phyloP scores from a whole-genome alignment of 192 early-diverging fungal species.

The Irineochytrium annulatum region DNA sequence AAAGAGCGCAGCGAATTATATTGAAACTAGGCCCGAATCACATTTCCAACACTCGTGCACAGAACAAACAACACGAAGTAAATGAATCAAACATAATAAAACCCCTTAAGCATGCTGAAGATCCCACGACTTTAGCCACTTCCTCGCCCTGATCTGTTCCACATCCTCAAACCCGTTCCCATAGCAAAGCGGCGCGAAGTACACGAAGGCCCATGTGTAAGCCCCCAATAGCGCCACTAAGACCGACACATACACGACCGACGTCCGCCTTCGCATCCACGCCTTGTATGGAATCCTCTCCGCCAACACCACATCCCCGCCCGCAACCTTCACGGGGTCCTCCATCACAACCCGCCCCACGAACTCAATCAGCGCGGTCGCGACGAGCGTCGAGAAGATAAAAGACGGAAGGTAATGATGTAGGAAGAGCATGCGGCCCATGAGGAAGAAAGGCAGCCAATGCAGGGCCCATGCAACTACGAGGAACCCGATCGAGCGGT shows the following conservation, averaged over 20 bases:
- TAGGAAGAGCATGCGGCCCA: slow-evolving; percentile 88
- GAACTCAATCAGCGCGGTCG: slow-evolving; percentile 75
- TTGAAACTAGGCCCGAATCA: no score
- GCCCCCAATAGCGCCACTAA: slow-evolving; percentile 39
- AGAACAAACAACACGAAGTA: no score
- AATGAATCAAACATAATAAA: no score
- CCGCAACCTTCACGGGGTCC: slow-evolving; percentile 4
- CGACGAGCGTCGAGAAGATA: slow-evolving; percentile 73
- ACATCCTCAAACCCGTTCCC: slow-evolving; percentile 65
- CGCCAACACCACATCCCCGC: slow-evolving; percentile 11
- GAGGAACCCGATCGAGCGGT: slow-evolving; percentile 68
- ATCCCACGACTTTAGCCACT: slow-evolving; percentile 80
- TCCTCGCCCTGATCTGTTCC: slow-evolving; percentile 55
- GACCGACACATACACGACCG: slow-evolving; percentile 32
- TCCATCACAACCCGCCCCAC: slow-evolving; percentile 35
- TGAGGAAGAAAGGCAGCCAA: slow-evolving; percentile 87
- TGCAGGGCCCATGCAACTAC: slow-evolving; percentile 81
- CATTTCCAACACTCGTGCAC: no score
- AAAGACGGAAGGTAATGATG: slow-evolving; percentile 93
- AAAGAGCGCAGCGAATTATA: no score
- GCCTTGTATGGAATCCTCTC: slow-evolving; percentile 15
- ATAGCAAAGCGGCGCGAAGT: slow-evolving; percentile 84
- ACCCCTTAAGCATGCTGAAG: slow-evolving; percentile 71
- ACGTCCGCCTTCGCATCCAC: slow-evolving; percentile 21
- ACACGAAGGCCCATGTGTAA: slow-evolving; percentile 62